Evolutionary conservation across 495 filamentous ascomycete species (phyloP), one percentile per base, ranked within the genome.

Genomic region (Aspergillus incahuasiensis): DNA sequence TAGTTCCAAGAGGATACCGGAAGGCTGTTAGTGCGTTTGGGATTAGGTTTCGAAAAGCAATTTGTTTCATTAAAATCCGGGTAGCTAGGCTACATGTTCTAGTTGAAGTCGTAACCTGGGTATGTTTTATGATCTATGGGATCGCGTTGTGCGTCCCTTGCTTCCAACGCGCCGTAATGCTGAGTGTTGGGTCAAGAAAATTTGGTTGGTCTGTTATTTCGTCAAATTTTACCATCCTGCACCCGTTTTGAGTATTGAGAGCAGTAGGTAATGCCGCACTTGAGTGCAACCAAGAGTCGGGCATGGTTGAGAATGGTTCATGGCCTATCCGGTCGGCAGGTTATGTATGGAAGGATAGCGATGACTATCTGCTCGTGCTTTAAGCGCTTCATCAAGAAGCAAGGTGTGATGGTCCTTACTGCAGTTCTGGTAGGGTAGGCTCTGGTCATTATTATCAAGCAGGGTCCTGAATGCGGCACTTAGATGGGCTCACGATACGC

Each of bases 11-110:
- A 25, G 54, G 61, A 55, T 56, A 56, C 53, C 40, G 51, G 57
- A 59, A 51, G 51, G 49, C 25, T 42, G 8, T 35, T 49, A 25
- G 43, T 46, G 49, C 49, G 44, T 58, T 53, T 55, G 47, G 55
- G 51, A 38, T 57, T 52, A 55, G 38, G 38, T 40, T 30, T 46
- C 19, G 45, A 58, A 57, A 56, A 58, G 44, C 46, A 59, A 43
- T 45, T 54, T 51, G 48, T 39, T 41, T 13, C 34, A 45, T 48
- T 52, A 38, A 32, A 12, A 7, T 11, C 32, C 6, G 32, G 13
- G 18, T 50, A 52, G 32, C 24, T 21, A 40, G 22, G 40, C 45
- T 34, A 45, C n/a, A 28, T 28, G 47, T 7, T 38, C 20, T 24
- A 16, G 21, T 15, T 35, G 32, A 15, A 6, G 46, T 6, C 9